phyloP scores from a whole-genome alignment of 169 alveolate species.

The Cryptosporidium sp. region DNA sequence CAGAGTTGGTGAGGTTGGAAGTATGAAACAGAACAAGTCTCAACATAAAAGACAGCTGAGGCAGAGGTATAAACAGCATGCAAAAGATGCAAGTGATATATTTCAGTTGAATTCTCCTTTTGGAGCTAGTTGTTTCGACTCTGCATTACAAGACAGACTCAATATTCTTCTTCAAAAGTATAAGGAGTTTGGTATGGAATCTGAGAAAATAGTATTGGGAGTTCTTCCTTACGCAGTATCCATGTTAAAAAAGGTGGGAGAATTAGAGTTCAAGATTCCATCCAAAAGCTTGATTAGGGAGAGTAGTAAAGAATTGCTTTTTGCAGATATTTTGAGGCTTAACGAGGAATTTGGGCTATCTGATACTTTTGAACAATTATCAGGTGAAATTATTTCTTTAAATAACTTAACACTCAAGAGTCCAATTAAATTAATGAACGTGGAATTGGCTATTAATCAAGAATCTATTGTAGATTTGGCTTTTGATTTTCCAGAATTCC shows the following conservation, averaged over 20 bases:
- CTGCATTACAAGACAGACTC: background rate
- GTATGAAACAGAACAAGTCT: background rate
- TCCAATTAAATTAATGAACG: background rate
- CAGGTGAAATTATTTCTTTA: background rate
- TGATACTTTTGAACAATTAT: background rate
- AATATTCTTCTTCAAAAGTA: background rate
- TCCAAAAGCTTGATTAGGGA: background rate
- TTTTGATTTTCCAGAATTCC: conserved; percentile 14
- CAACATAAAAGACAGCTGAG: conserved; percentile 7
- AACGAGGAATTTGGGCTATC: background rate
- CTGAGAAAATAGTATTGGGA: background rate
- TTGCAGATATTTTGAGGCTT: conserved; percentile 19
- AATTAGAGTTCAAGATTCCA: background rate
- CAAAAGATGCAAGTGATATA: conserved; percentile 42
- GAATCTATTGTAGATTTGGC: conserved; percentile 7
- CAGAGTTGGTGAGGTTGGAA: background rate
- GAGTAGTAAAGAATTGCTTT: background rate
- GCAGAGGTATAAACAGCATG: conserved; percentile 9
- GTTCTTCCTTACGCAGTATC: conserved; percentile 20
- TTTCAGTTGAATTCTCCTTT: conserved; percentile 46
- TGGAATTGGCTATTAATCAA: background rate
- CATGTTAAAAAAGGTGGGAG: background rate
- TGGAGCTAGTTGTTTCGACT: conserved; percentile 22
- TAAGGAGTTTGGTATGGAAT: background rate
- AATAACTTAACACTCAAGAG: background rate